A percentile compares a stretch with the other conserved stretches of the same genome.
Conservation (phyloP, 371 early-diverging fungal genomes). For the Mucor racemosus region DNA sequence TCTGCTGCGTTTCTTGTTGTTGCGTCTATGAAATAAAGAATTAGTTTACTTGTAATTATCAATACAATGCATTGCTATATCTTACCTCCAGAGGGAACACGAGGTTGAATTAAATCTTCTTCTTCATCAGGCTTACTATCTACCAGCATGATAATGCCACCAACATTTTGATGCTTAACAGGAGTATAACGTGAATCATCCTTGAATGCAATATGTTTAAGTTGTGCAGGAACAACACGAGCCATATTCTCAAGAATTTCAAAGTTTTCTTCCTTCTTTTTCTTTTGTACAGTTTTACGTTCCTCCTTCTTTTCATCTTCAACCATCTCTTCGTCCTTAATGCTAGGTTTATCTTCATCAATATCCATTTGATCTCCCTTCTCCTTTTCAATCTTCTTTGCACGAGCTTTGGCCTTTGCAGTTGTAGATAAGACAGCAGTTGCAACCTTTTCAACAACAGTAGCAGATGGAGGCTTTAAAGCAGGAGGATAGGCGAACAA, state of each 20-base stretch:
- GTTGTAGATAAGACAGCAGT: slow-evolving; percentile 96
- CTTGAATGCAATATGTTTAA: slow-evolving; percentile 83
- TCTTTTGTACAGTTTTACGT: slow-evolving; percentile 44
- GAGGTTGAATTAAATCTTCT: slow-evolving; percentile 65
- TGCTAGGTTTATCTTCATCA: slow-evolving; percentile 52
- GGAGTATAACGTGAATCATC: slow-evolving; percentile 87
- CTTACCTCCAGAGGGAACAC: slow-evolving; percentile 58
- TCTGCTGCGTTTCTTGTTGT: slow-evolving; percentile 50
- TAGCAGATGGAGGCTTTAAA: slow-evolving; percentile 69
- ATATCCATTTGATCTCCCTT: slow-evolving; percentile 63
- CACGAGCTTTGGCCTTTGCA: slow-evolving; percentile 89
- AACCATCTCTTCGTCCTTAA: slow-evolving; percentile 54
- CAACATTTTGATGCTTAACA: slow-evolving; percentile 76
- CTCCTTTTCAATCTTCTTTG: slow-evolving; percentile 82
- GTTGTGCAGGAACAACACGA: slow-evolving; percentile 88
- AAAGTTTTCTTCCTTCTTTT: slow-evolving; percentile 73
- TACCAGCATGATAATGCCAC: slow-evolving; percentile 80
- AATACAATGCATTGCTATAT: too few relatives aligned
- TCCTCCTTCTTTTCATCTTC: slow-evolving; percentile 43
- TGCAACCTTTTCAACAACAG: slow-evolving; percentile 73
- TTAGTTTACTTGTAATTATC: not conserved
- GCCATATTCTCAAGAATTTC: slow-evolving; percentile 86
- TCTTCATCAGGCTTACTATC: slow-evolving; percentile 66
- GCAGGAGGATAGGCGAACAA: slow-evolving; percentile 93
- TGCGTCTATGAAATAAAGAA: slow-evolving; percentile 23